These are phyloP conservation scores for Candida ascalaphidarum DNA, from an alignment of 805 yeast species.

Conservation along the genomic window DNA sequence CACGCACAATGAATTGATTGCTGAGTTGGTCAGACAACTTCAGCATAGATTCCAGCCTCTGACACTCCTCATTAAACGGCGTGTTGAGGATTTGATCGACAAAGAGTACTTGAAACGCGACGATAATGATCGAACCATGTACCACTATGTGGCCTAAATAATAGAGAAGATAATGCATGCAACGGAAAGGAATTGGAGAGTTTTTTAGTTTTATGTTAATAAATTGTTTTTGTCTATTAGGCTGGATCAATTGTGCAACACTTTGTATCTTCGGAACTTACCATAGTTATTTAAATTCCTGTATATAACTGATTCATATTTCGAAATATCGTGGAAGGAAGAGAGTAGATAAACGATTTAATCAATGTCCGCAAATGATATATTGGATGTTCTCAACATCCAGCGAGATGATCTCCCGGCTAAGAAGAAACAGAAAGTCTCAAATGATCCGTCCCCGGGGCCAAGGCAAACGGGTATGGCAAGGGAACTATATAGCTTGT, in stretches of 20 bases:
- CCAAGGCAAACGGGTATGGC: constrained; percentile 61
- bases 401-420: constrained; percentile 38
- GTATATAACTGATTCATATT: too few species aligned
- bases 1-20: constrained; percentile 58
- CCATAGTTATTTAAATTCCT: too few species aligned
- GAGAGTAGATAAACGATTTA: too few species aligned
- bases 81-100: constrained; percentile 69
- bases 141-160: constrained; percentile 57
- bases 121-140: constrained; percentile 46
- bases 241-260: too few species aligned
- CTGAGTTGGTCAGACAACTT: constrained; percentile 54
- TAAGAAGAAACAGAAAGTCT: constrained; percentile 30
- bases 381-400: constrained; percentile 70
- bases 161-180: not conserved
- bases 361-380: constrained; percentile 41
- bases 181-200: not conserved
- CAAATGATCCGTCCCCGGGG: constrained; percentile 7
- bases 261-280: too few species aligned
- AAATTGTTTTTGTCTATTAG: too few species aligned
- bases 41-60: constrained; percentile 61
- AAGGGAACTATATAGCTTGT: constrained; percentile 76
- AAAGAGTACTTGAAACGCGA: constrained; percentile 76
- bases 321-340: too few species aligned
- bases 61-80: constrained; percentile 55
- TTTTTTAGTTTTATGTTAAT: too few species aligned